Conservation (phyloP, 352 stramenopile species). For the Aphanomyces invadans region DNA sequence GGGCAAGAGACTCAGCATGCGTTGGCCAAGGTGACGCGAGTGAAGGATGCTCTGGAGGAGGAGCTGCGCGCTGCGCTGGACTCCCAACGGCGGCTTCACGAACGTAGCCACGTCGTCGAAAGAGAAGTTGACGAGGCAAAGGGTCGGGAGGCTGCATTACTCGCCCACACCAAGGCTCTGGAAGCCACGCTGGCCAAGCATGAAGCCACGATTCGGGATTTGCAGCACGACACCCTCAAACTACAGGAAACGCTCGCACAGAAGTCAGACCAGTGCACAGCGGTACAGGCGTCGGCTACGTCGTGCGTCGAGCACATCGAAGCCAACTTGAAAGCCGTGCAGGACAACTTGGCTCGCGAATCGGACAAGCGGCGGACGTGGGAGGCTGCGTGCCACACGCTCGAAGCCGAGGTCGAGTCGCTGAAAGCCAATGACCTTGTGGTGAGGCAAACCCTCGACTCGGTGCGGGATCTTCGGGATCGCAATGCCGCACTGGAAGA, state of each 20-base stretch:
- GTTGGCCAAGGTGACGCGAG: conserved; percentile 29
- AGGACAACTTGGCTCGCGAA: conserved; percentile 38
- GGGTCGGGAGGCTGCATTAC: conserved; percentile 37
- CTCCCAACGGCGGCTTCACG: conserved; percentile 31
- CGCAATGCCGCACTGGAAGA: conserved; percentile 35
- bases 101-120: conserved; percentile 26
- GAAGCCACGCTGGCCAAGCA: conserved; percentile 33
- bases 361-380: conserved; percentile 44
- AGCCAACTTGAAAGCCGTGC: conserved; percentile 28
- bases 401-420: conserved; percentile 37
- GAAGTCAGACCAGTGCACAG: conserved; percentile 35
- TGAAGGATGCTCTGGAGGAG: conserved; percentile 35
- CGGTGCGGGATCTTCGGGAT: conserved; percentile 29
- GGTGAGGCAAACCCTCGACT: not conserved
- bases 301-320: conserved; percentile 44
- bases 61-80: conserved; percentile 36
- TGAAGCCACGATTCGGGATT: conserved; percentile 27
- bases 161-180: conserved; percentile 44
- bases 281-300: conserved; percentile 39
- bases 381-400: conserved; percentile 30
- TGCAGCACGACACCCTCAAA: conserved; percentile 35
- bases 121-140: conserved; percentile 34
- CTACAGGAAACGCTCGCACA: conserved; percentile 35
- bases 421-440: conserved; percentile 28
- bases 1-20: conserved; percentile 38